Evolutionary conservation across 2,329 filamentous ascomycete genomes (phyloP).

Genomic region (Anisogramma anomala): DNA sequence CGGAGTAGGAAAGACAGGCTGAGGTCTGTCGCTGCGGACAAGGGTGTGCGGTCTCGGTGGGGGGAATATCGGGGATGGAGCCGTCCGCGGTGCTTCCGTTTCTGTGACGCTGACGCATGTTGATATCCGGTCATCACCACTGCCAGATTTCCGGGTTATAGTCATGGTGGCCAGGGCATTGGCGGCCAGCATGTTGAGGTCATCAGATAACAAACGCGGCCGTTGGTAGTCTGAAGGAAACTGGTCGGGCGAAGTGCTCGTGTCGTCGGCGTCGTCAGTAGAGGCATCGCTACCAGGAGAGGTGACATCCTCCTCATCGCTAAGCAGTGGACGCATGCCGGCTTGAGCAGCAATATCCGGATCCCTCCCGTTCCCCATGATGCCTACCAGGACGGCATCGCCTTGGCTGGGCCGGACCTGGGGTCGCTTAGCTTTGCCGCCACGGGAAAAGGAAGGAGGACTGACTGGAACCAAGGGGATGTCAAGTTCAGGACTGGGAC

Average conservation of each 20-base stretch:
- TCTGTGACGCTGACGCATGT: slow-evolving; percentile 15
- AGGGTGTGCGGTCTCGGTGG: slow-evolving; percentile 3
- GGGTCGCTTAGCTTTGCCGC: slow-evolving; percentile 38
- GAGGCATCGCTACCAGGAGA: slow-evolving; percentile 8
- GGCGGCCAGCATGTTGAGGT: slow-evolving; percentile 23
- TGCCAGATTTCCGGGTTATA: slow-evolving; percentile 12
- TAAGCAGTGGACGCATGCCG: slow-evolving; percentile 39
- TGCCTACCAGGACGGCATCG: slow-evolving; percentile 55
- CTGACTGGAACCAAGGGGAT: slow-evolving; percentile 33
- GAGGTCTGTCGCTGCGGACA: slow-evolving; percentile 10
- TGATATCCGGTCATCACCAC: slow-evolving; percentile 16
- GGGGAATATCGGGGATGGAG: neutral
- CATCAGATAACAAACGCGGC: slow-evolving; percentile 14
- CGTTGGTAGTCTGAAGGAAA: neutral
- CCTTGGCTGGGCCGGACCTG: slow-evolving; percentile 47
- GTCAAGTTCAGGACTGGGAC: slow-evolving; percentile 38
- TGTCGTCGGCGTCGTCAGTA: slow-evolving; percentile 2
- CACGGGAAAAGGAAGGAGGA: slow-evolving; percentile 27
- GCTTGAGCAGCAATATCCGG: slow-evolving; percentile 53
- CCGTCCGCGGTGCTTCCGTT: slow-evolving; percentile 2
- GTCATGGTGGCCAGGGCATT: slow-evolving; percentile 21
- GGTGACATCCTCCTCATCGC: slow-evolving; percentile 20
- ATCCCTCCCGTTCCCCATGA: slow-evolving; percentile 51
- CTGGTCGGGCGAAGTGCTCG: slow-evolving; percentile 17
- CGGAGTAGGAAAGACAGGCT: slow-evolving; percentile 5